Percentiles rank a stretch among this genome's conserved stretches.
phyloP scores from a whole-genome alignment of 1,284 basidiomycete genomes.

The Mycena citricolor region DNA sequence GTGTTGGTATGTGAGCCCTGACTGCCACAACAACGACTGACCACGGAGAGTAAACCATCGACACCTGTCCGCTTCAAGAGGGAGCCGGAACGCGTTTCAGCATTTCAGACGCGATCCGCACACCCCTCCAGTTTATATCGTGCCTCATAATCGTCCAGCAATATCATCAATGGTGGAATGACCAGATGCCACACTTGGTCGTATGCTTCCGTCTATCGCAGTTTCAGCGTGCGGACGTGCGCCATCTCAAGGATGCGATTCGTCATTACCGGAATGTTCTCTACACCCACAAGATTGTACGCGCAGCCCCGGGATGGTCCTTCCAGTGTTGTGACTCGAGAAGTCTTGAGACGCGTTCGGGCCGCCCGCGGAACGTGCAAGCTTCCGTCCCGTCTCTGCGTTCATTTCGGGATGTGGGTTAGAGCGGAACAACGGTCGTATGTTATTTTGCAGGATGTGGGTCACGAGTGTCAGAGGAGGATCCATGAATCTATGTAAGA shows the following conservation, averaged over 20 bases:
- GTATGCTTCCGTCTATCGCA: conserved; percentile 53
- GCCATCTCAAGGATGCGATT: no score
- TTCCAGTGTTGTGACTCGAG: conserved; percentile 74
- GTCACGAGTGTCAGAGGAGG: conserved; percentile 39
- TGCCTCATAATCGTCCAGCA: conserved; percentile 74
- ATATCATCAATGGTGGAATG: conserved; percentile 74
- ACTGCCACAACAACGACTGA: no score
- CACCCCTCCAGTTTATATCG: conserved; percentile 67
- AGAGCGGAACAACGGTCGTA: conserved; percentile 62
- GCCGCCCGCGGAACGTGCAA: conserved; percentile 62
- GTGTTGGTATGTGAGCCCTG: no score
- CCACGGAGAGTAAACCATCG: conserved; percentile 62
- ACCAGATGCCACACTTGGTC: conserved; percentile 72
- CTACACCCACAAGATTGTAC: conserved; percentile 67
- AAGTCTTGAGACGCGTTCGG: conserved; percentile 61
- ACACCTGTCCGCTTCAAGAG: conserved; percentile 73
- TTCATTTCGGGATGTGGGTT: conserved; percentile 73
- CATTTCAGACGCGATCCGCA: conserved; percentile 53
- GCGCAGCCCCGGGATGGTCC: conserved; percentile 48
- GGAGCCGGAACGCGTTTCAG: conserved; percentile 52
- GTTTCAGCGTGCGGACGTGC: no score
- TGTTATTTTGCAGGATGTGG: conserved; percentile 45
- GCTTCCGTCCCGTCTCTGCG: conserved; percentile 60
- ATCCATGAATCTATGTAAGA: conserved; percentile 34
- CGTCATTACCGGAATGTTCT: conserved; percentile 42